Conservation (phyloP, 2,329 filamentous ascomycete species). For the Aureobasidium sp. region DNA sequence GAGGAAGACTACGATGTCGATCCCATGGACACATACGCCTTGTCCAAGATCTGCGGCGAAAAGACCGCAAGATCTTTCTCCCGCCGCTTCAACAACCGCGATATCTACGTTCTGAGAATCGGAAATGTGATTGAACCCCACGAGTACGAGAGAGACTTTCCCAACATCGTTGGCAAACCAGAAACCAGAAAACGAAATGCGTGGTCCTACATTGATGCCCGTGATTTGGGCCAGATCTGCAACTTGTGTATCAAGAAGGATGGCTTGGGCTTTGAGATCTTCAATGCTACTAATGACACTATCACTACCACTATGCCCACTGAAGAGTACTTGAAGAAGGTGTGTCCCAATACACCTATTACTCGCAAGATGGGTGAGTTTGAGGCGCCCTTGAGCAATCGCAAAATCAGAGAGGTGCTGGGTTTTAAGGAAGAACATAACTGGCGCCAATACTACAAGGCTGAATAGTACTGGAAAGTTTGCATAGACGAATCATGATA, state of each 20-base stretch:
- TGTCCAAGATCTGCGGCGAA: constrained; percentile 53
- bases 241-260: constrained; percentile 45
- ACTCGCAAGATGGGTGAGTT: constrained; percentile 48
- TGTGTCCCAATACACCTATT: constrained; percentile 42
- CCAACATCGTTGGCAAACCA: constrained; percentile 41
- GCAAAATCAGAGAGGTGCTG: constrained; percentile 50
- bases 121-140: constrained; percentile 55
- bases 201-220: constrained; percentile 55
- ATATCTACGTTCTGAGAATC: constrained; percentile 54
- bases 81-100: constrained; percentile 42
- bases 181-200: constrained; percentile 47
- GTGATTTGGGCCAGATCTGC: constrained; percentile 55
- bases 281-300: constrained; percentile 56
- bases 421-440: constrained; percentile 52
- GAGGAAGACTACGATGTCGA: constrained; percentile 52
- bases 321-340: constrained; percentile 42
- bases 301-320: constrained; percentile 49
- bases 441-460: constrained; percentile 44
- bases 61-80: constrained; percentile 49
- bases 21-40: constrained; percentile 54
- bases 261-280: constrained; percentile 53
- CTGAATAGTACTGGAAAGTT: background rate
- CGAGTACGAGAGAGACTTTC: constrained; percentile 49
- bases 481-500: no score
- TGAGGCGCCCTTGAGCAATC: constrained; percentile 54